Percentiles rank a stretch among this genome's conserved stretches.
Evolutionary conservation across 768 basidiomycete genomes (phyloP).

Genomic region (Kwoniella pini): DNA sequence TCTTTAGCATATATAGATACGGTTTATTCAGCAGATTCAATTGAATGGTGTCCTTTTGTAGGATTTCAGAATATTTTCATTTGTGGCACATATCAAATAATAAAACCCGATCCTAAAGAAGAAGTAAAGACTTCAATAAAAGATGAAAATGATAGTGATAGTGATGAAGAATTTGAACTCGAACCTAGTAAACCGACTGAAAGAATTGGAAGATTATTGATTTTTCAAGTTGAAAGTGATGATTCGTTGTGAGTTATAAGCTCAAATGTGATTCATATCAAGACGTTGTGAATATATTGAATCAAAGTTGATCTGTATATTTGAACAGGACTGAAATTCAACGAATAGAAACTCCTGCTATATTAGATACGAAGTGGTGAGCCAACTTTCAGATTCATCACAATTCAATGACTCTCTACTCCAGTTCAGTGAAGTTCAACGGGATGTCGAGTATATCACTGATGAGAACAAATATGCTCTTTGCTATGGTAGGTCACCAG

Average conservation of each 20-base stretch:
- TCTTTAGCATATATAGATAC: conserved; percentile 61
- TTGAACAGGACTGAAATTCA: conserved; percentile 62
- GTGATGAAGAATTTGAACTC: conserved; percentile 10
- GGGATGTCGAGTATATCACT: background rate
- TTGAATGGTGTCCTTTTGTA: conserved; percentile 83
- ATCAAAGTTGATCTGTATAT: background rate
- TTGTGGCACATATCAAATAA: conserved; percentile 87
- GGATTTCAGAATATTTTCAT: conserved; percentile 67
- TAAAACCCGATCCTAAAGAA: conserved; percentile 15
- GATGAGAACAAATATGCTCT: background rate
- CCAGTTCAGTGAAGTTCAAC: no score
- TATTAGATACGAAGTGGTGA: conserved; percentile 95
- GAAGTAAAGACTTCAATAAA: background rate
- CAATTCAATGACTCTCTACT: no score
- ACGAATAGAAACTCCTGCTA: conserved; percentile 69
- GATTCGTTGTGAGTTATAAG: conserved; percentile 38
- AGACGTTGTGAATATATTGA: background rate
- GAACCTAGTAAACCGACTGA: conserved; percentile 21
- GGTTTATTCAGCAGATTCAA: conserved; percentile 78
- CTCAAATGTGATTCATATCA: background rate
- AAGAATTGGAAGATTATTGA: conserved; percentile 71
- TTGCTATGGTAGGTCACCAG: conserved; percentile 15
- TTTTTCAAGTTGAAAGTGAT: conserved; percentile 60
- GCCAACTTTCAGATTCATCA: background rate
- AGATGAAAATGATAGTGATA: conserved; percentile 25